These are phyloP conservation scores for Saturnispora serradocipensis DNA, from an alignment of 805 yeast species.

Conservation along the genomic window DNA sequence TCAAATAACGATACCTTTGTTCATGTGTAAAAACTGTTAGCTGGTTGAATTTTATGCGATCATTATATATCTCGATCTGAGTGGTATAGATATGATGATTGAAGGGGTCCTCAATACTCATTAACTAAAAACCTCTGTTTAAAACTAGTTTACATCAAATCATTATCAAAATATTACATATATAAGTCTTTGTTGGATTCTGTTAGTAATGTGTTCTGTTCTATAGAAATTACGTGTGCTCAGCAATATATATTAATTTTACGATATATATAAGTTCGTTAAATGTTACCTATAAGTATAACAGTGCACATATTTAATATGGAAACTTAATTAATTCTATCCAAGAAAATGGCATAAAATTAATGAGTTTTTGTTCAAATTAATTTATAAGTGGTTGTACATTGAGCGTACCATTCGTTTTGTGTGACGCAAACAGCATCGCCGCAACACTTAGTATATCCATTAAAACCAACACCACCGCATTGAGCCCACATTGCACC, in stretches of 20 bases:
- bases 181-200: no score
- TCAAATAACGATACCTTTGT: neutral
- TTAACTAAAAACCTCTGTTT: neutral
- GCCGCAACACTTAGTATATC: slow-evolving; percentile 16
- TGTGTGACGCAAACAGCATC: slow-evolving; percentile 19
- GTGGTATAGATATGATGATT: neutral
- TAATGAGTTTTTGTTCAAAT: neutral
- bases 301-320: no score
- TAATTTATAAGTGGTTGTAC: slow-evolving; percentile 11
- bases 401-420: slow-evolving; percentile 22
- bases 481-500: slow-evolving; percentile 18
- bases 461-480: slow-evolving; percentile 18
- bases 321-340: no score
- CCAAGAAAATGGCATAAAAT: no score
- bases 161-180: no score
- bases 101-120: neutral
- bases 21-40: neutral
- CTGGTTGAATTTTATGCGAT: neutral
- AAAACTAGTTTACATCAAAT: no score
- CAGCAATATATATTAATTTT: neutral
- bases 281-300: no score
- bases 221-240: neutral
- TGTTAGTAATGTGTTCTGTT: neutral
- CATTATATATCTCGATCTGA: neutral
- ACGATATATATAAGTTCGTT: no score